A percentile compares a stretch with the other conserved stretches of the same genome.
Conservation (phyloP, 2,329 filamentous ascomycete genomes). For the Verticillium nonalfalfae region DNA sequence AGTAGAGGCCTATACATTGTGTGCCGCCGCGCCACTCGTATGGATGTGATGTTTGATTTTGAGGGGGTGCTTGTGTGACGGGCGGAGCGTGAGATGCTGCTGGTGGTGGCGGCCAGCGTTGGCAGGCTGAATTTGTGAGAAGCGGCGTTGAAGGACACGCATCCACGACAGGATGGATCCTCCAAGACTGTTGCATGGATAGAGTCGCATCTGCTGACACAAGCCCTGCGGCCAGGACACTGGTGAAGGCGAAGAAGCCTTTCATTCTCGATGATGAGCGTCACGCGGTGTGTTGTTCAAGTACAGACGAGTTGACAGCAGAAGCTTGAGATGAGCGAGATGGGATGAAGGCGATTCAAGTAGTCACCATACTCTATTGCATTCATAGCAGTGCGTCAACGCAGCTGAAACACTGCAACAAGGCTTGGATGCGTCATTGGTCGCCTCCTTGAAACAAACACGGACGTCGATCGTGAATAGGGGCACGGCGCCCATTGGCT, state of each 20-base stretch:
- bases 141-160: neutral
- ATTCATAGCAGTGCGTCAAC: neutral
- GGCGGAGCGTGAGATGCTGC: neutral
- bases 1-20: conserved; percentile 13
- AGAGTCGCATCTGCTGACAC: neutral
- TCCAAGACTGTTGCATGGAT: neutral
- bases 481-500: neutral
- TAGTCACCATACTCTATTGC: neutral
- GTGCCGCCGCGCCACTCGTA: conserved; percentile 8
- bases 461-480: neutral
- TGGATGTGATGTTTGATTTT: neutral
- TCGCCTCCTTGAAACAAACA: neutral
- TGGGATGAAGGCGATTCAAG: neutral
- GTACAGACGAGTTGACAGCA: neutral
- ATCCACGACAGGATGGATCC: neutral
- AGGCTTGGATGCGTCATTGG: neutral
- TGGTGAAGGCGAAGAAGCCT: neutral
- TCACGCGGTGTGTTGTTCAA: neutral
- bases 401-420: neutral
- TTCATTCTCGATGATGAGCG: neutral
- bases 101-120: neutral
- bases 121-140: neutral
- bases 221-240: neutral
- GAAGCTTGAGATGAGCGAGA: neutral
- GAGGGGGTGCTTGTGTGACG: no score